Evolutionary conservation across 495 filamentous ascomycete genomes (phyloP).

Genomic region (Copromyces sp.): DNA sequence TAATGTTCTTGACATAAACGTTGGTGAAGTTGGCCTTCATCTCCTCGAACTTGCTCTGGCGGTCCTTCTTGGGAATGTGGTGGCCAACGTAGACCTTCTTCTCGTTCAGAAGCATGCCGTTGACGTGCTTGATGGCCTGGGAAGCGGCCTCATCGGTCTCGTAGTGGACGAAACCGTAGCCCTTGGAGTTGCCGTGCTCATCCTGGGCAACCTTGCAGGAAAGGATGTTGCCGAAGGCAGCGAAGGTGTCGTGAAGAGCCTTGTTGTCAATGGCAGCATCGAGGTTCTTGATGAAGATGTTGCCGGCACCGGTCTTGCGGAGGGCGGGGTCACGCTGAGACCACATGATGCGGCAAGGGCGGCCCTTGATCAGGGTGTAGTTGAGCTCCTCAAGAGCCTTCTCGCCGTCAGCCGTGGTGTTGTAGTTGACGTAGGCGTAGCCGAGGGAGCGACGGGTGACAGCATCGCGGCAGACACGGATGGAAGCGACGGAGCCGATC

Average conservation of each 20-base stretch:
- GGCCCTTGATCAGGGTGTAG: conserved; percentile 98
- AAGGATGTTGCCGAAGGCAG: conserved; percentile 97
- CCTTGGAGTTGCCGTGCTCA: conserved; percentile 90
- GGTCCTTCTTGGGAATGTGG: conserved; percentile 99
- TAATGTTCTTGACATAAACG: conserved; percentile 98
- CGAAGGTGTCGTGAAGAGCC: conserved; percentile 98
- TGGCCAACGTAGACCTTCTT: conserved; percentile 99
- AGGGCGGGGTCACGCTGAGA: conserved; percentile 98
- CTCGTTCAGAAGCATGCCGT: conserved; percentile 99
- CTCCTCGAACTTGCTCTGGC: conserved; percentile 99
- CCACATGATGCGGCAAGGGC: conserved; percentile 99
- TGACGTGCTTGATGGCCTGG: conserved; percentile 98
- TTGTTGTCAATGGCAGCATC: conserved; percentile 99
- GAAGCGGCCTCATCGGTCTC: conserved; percentile 96
- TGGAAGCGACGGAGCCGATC: conserved; percentile 97
- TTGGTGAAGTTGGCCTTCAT: conserved; percentile 99
- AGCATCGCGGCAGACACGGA: conserved; percentile 98
- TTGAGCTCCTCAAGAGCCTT: conserved; percentile 98
- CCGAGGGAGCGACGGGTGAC: conserved; percentile 97
- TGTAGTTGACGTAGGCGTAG: conserved; percentile 99
- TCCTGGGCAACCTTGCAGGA: conserved; percentile 99
- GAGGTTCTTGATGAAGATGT: conserved; percentile 99
- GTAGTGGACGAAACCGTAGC: conserved; percentile 99
- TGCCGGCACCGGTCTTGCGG: conserved; percentile 98
- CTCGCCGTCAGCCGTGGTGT: conserved; percentile 91